A percentile compares a stretch with the other conserved stretches of the same genome.
phyloP scores from a whole-genome alignment of 306 rosid genomes.

The Aeschynomene evenia region DNA sequence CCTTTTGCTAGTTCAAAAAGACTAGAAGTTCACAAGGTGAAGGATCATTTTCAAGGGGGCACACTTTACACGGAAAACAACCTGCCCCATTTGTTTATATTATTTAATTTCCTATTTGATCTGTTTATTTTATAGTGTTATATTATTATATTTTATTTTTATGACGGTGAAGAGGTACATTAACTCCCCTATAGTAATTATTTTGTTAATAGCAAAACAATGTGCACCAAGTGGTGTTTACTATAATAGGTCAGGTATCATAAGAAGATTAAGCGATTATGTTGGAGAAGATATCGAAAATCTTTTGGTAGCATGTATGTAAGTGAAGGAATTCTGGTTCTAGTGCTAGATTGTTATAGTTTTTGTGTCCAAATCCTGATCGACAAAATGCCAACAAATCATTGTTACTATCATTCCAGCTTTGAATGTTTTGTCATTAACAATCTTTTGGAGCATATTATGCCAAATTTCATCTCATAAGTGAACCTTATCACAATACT shows the following conservation, averaged over 20 bases:
- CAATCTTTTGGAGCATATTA: neutral
- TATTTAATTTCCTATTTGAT: no score
- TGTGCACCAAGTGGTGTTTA: neutral
- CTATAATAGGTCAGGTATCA: neutral
- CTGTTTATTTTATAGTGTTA: no score
- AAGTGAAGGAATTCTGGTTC: neutral
- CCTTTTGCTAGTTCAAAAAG: conserved; percentile 23
- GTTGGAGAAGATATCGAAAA: neutral
- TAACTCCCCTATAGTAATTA: neutral
- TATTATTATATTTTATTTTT: neutral
- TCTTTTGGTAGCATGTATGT: neutral
- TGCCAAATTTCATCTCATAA: no score
- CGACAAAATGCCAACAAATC: neutral
- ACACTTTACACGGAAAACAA: neutral
- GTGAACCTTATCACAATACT: no score
- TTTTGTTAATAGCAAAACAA: neutral
- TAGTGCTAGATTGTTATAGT: neutral
- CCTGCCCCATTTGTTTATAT: neutral
- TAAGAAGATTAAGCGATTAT: neutral
- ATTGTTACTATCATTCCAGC: conserved; percentile 9
- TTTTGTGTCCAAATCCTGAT: neutral
- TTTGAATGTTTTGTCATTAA: neutral
- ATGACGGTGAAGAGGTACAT: neutral
- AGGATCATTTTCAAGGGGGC: conserved; percentile 36
- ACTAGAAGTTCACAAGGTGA: conserved; percentile 24